Base-by-base conservation (phyloP, 176 grass and related monocot genomes). In the Dactylis glomerata region DNA sequence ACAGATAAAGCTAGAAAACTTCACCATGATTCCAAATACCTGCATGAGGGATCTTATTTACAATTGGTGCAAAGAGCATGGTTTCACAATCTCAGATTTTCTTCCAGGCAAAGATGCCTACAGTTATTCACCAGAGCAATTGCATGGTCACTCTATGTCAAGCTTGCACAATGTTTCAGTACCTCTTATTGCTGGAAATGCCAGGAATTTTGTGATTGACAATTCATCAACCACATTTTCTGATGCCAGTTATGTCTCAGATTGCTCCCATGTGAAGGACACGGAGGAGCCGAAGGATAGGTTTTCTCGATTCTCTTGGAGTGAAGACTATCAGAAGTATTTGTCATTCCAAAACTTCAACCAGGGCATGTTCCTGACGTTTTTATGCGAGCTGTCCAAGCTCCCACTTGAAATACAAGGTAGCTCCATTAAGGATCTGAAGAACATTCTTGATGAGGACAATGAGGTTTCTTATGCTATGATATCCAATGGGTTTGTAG, bases 121-220 rank as follows among this genome's bases (percentile, higher is more conserved):
- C 55, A 83, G 73, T 91, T 81, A 76, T 20, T 82, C 67, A n/a
- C 86, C 90, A 40, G 92, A 95, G 76, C 76, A 86, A 87, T 85
- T 89, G 84, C 69, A 91, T 36, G 61, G 71, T 77, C 85, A 96
- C 85, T 99, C 96, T 11, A 82, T 96, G 75, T 95, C 96, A 85
- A 96, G 96, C 77, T 88, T 99, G 84, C 82, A 90, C 37, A 84
- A 96, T 91, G 73, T 96, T 89, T 94, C 91, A 76, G 90, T 94
- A 38, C 91, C 96, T 79, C 84, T 96, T 38, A 91, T 99, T 83
- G 81, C 83, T 84, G 90, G 70, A 81, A 94, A 92, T 55, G 57
- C 47, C 55, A 74, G 84, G 47, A 13, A 87, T 87, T 94, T 87
- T 92, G 72, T 83, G 57, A 95, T 75, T 24, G 87, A 96, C 86